phyloP scores from a whole-genome alignment of 1,284 basidiomycete genomes.

The Blastosporella zonata region DNA sequence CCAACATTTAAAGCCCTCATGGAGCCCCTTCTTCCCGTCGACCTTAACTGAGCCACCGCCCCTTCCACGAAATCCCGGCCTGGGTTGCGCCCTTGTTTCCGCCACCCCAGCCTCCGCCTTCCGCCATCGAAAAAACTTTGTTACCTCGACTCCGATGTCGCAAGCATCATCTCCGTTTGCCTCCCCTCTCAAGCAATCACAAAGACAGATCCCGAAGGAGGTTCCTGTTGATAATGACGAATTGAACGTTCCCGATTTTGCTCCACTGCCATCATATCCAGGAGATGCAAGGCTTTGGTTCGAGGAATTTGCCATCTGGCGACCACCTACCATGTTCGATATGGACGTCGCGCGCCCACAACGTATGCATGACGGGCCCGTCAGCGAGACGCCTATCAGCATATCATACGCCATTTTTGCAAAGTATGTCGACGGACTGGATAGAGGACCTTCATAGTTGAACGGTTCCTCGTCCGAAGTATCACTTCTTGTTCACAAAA shows the following conservation, averaged over 20 bases:
- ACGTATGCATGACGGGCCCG: slow-evolving; percentile 13
- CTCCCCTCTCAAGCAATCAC: slow-evolving; percentile 16
- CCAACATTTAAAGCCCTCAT: slow-evolving; percentile 16
- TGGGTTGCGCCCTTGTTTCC: slow-evolving; percentile 19
- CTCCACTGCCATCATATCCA: slow-evolving; percentile 10
- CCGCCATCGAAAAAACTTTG: slow-evolving; percentile 5
- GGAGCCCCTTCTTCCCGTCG: slow-evolving; percentile 22
- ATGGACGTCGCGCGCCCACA: slow-evolving; percentile 22
- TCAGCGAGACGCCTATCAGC: slow-evolving; percentile 18
- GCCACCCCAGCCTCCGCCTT: not conserved
- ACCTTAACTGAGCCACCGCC: slow-evolving; percentile 9
- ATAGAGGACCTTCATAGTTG: slow-evolving; percentile 3
- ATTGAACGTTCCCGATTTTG: slow-evolving; percentile 19
- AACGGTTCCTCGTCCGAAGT: not conserved
- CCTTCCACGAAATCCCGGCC: slow-evolving; percentile 14
- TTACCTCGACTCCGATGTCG: not conserved
- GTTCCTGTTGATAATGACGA: slow-evolving; percentile 7
- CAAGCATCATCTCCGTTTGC: slow-evolving; percentile 2
- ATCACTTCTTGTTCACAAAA: too few relatives aligned
- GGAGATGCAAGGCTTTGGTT: slow-evolving; percentile 1
- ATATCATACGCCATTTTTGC: slow-evolving; percentile 25
- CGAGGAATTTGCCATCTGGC: slow-evolving; percentile 18
- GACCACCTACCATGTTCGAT: slow-evolving; percentile 12
- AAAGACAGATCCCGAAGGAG: slow-evolving; percentile 17
- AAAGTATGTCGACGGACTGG: slow-evolving; percentile 16